phyloP scores from a whole-genome alignment of 2,329 filamentous ascomycete species.

The Cercospora sp. region DNA sequence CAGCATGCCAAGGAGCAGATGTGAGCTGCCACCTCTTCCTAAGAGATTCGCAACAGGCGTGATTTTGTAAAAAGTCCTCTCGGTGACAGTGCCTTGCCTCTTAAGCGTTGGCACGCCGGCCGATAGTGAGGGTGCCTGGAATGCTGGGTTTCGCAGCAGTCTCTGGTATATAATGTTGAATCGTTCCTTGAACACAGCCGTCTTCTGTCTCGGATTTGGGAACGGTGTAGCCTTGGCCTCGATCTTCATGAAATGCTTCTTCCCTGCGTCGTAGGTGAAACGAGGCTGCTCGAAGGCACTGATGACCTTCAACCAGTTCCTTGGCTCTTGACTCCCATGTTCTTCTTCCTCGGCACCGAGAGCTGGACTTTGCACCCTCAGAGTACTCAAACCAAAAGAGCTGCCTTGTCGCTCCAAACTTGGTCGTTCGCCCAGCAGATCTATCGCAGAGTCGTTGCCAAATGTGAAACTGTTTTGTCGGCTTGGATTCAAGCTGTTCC shows the following conservation, averaged over 20 bases:
- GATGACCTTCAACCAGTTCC: conserved; percentile 81
- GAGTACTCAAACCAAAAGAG: conserved; percentile 60
- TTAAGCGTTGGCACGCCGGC: conserved; percentile 42
- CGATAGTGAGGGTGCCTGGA: conserved; percentile 78
- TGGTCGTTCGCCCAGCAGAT: conserved; percentile 36
- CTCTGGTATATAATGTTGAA: conserved; percentile 93
- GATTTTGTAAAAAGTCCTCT: conserved; percentile 76
- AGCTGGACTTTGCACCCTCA: conserved; percentile 49
- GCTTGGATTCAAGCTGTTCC: conserved; percentile 47
- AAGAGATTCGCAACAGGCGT: conserved; percentile 77
- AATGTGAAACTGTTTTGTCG: conserved; percentile 67
- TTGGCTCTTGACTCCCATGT: conserved; percentile 64
- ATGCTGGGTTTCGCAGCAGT: conserved; percentile 87
- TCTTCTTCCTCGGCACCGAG: conserved; percentile 52
- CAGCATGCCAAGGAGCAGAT: conserved; percentile 84
- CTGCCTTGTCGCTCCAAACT: conserved; percentile 57
- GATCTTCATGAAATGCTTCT: conserved; percentile 85
- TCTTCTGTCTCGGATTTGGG: conserved; percentile 78
- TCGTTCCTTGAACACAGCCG: conserved; percentile 79
- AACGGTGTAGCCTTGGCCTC: conserved; percentile 52
- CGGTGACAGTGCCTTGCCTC: conserved; percentile 50
- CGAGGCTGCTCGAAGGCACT: conserved; percentile 84
- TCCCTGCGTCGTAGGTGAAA: conserved; percentile 71
- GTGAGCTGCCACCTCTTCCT: conserved; percentile 78
- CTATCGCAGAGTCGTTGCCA: conserved; percentile 45